phyloP scores from a whole-genome alignment of 2,329 filamentous ascomycete species.

The Aureobasidium zeae region DNA sequence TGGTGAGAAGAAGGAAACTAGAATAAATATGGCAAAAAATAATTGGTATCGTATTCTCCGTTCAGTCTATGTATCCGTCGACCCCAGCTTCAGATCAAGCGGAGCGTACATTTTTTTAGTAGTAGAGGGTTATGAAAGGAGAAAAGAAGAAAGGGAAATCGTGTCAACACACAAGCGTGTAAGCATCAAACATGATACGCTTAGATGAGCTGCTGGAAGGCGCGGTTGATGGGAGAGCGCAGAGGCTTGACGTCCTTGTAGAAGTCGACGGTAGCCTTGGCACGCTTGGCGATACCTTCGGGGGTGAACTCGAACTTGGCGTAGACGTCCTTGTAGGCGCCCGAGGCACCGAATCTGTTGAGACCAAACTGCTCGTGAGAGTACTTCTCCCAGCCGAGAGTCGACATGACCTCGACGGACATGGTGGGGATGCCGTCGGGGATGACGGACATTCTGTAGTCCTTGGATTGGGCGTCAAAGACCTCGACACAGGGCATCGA shows the following conservation, averaged over 20 bases:
- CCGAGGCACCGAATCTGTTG: conserved; percentile 96
- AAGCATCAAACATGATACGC: conserved; percentile 7
- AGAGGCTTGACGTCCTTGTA: conserved; percentile 87
- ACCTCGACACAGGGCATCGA: conserved; percentile 96
- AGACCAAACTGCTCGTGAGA: conserved; percentile 98
- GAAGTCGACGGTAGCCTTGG: conserved; percentile 84
- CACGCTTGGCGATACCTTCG: conserved; percentile 92
- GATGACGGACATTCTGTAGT: conserved; percentile 85
- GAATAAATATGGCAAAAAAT: no score
- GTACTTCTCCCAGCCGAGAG: conserved; percentile 98
- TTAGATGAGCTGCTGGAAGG: conserved; percentile 96
- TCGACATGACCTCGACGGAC: conserved; percentile 94
- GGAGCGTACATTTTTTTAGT: conserved; percentile 13
- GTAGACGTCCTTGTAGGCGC: conserved; percentile 97
- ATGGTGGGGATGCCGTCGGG: conserved; percentile 89
- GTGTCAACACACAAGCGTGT: conserved; percentile 11
- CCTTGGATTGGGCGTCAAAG: conserved; percentile 88
- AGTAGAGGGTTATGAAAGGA: no score
- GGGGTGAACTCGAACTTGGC: conserved; percentile 99
- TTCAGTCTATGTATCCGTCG: conserved; percentile 14
- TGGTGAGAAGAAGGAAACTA: no score
- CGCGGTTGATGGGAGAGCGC: conserved; percentile 91
- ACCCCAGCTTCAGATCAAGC: neutral
- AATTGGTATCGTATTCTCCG: conserved; percentile 14
- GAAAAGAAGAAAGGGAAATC: conserved; percentile 1